phyloP scores from a whole-genome alignment of 2,329 filamentous ascomycete genomes.

The Alternaria gaisen region DNA sequence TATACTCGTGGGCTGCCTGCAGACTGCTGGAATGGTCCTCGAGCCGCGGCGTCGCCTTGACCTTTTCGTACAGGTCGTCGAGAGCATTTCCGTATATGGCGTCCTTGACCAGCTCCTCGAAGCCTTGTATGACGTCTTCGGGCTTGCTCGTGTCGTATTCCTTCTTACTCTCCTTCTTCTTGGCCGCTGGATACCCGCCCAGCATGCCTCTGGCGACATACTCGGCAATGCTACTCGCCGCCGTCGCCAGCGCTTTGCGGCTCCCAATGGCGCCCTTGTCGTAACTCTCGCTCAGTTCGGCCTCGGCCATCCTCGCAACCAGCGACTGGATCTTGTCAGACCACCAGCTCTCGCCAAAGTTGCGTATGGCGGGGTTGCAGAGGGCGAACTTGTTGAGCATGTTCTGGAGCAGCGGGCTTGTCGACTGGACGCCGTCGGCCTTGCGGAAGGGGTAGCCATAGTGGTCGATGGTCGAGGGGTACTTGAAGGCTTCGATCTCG shows the following conservation, averaged over 20 bases:
- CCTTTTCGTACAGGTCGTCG: conserved; percentile 70
- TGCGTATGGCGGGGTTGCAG: conserved; percentile 70
- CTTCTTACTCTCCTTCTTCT: conserved; percentile 42
- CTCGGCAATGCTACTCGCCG: conserved; percentile 74
- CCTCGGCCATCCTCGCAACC: conserved; percentile 63
- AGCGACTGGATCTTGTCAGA: conserved; percentile 53
- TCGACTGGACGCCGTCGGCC: conserved; percentile 56
- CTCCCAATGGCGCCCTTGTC: conserved; percentile 79
- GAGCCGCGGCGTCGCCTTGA: conserved; percentile 68
- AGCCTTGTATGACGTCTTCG: conserved; percentile 69
- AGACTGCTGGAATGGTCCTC: conserved; percentile 70
- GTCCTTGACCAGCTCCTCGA: conserved; percentile 71
- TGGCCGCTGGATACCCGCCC: conserved; percentile 64
- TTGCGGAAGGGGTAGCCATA: conserved; percentile 76
- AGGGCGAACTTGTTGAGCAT: conserved; percentile 72
- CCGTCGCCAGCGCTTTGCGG: conserved; percentile 78
- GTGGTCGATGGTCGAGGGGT: conserved; percentile 67
- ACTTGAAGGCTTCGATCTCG: conserved; percentile 77
- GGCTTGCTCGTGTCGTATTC: conserved; percentile 68
- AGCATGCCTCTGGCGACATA: conserved; percentile 72
- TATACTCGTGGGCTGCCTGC: conserved; percentile 71
- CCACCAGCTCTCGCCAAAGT: conserved; percentile 62
- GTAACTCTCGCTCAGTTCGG: conserved; percentile 80
- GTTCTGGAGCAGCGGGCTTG: conserved; percentile 72
- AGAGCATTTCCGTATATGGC: conserved; percentile 74